These are phyloP conservation scores for Gliomastix tumulicola DNA, from an alignment of 2,329 filamentous ascomycete species.

Conservation along the genomic window DNA sequence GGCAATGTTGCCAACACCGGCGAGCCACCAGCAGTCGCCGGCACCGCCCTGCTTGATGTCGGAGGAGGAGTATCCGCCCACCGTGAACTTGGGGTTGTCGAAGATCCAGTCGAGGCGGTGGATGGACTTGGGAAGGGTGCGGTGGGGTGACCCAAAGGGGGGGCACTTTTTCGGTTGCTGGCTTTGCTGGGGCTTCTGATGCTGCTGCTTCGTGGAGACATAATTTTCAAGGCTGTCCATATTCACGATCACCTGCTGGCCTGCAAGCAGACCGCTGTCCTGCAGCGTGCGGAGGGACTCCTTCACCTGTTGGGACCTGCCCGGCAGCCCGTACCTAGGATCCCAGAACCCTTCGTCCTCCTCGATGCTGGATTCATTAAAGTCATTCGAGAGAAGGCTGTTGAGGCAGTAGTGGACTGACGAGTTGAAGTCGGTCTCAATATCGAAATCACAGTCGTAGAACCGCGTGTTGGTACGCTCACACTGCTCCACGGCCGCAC, in stretches of 20 bases:
- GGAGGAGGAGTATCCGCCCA: conserved; percentile 29
- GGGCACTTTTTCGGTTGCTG: neutral
- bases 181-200: no score
- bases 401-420: conserved; percentile 21
- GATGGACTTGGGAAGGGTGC: conserved; percentile 23
- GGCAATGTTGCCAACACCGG: conserved; percentile 60
- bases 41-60: conserved; percentile 37
- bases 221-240: conserved; percentile 7
- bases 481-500: conserved; percentile 31
- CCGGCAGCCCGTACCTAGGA: no score
- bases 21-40: conserved; percentile 70
- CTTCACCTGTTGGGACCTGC: no score
- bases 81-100: conserved; percentile 28
- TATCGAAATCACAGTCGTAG: conserved; percentile 35
- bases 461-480: conserved; percentile 36
- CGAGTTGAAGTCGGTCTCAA: conserved; percentile 29
- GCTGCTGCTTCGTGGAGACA: conserved; percentile 6
- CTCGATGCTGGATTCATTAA: conserved; percentile 1
- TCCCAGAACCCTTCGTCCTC: no score
- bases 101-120: conserved; percentile 37
- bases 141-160: neutral
- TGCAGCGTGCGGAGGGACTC: conserved; percentile 5
- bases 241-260: conserved; percentile 9
- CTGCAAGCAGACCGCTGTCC: conserved; percentile 6
- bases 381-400: conserved; percentile 6